Evolutionary conservation across 345 rosid species (phyloP).

Genomic region (Aurinia saxatilis): DNA sequence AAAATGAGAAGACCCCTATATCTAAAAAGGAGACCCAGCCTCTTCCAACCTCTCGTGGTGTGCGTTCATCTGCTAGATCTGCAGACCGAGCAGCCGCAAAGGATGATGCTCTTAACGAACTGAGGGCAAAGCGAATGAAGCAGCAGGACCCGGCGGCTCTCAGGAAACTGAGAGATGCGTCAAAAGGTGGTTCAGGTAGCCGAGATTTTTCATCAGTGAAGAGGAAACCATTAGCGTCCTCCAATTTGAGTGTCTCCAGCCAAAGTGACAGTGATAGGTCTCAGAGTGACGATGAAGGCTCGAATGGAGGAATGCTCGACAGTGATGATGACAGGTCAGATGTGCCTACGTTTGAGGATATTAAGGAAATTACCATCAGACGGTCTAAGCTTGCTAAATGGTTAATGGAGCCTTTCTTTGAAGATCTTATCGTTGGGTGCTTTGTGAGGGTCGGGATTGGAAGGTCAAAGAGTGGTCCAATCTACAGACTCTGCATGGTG

Average conservation of each 20-base stretch:
- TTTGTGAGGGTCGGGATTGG: conserved; percentile 96
- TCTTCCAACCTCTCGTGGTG: conserved; percentile 53
- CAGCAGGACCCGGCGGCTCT: conserved; percentile 92
- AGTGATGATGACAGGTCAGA: conserved; percentile 87
- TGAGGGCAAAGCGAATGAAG: conserved; percentile 86
- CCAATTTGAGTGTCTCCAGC: conserved; percentile 77
- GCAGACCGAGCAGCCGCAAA: conserved; percentile 95
- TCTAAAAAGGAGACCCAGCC: conserved; percentile 63
- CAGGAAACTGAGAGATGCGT: conserved; percentile 66
- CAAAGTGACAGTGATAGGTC: conserved; percentile 85
- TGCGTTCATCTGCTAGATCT: conserved; percentile 81
- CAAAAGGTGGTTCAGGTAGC: conserved; percentile 55
- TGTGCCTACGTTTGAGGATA: conserved; percentile 65
- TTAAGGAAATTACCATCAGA: conserved; percentile 76
- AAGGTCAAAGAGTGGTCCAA: conserved; percentile 63
- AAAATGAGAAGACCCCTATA: conserved; percentile 53
- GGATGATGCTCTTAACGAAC: conserved; percentile 80
- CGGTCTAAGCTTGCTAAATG: conserved; percentile 92
- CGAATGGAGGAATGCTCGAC: conserved; percentile 75
- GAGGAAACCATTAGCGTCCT: conserved; percentile 48
- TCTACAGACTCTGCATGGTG: conserved; percentile 86
- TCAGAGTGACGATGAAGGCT: conserved; percentile 82
- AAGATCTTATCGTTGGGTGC: conserved; percentile 91
- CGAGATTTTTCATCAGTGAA: conserved; percentile 63
- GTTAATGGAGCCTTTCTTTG: conserved; percentile 99